Evolutionary conservation across 2,329 filamentous ascomycete species (phyloP), one percentile per base, ranked within the genome.

Genomic region (Aspergillus terreus): DNA sequence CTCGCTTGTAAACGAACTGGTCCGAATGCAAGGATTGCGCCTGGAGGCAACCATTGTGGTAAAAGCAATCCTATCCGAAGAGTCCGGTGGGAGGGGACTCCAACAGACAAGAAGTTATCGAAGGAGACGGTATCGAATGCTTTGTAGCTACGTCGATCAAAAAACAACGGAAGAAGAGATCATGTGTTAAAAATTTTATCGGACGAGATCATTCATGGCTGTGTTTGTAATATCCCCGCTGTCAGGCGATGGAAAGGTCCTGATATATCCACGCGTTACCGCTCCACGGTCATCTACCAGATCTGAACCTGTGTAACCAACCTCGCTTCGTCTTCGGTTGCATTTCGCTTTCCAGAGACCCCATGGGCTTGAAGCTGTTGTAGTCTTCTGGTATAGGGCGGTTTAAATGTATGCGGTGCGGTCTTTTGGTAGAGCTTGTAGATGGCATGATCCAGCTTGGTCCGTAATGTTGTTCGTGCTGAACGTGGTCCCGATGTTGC

Each of bases 131-230:
- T n/a, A 15, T 25, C 10, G 19, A 27, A n/a, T 33, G 64, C 30
- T 71, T 61, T 51, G 73, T 62, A 38, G 68, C 60, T 19, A 72
- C 65, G 45, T 71, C 71, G 17, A 73, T 58, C 4, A 74, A 58
- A 58, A 74, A 14, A 72, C 65, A 4, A 66, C 63, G 1, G 70
- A 67, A 50, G 72, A 73, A 1, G 71, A 68, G 36, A 73, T 63
- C 67, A 72, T 74, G 66, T 71, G 47, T 73, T 60, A 1, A 21
- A 74, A 64, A 45, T 72, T 72, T 69, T 55, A 41, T 73, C 71
- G 5, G 63, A 63, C 6, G 70, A 52, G 7, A 74, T 62, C 1
- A 69, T 2, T 59, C 59, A 19, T 72, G 59, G 64, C 70, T 1
- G 60, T 70, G 60, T 65, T 73, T 53, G 63, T 74, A 58, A 62